A percentile compares a stretch with the other conserved stretches of the same genome.
phyloP scores from a whole-genome alignment of 345 rosid genomes.

The Toxicodendron radicans region DNA sequence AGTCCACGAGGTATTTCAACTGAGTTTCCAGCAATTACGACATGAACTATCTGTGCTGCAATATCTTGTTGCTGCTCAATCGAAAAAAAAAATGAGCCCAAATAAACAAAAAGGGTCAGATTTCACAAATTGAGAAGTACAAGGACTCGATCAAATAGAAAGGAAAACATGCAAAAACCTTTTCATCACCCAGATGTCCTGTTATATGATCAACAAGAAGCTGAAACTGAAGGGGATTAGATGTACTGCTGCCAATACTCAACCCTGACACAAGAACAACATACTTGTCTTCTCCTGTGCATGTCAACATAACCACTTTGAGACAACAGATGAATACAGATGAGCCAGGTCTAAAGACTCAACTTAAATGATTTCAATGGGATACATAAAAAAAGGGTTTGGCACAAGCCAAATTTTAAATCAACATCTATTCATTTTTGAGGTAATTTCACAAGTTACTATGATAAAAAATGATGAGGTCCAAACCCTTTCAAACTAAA shows the following conservation, averaged over 20 bases:
- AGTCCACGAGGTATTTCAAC: slow-evolving; percentile 74
- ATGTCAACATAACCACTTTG: slow-evolving; percentile 21
- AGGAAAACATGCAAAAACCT: slow-evolving; percentile 46
- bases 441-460: no score
- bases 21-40: slow-evolving; percentile 90
- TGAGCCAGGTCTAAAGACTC: neutral
- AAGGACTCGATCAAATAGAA: slow-evolving; percentile 14
- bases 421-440: neutral
- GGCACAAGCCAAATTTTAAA: neutral
- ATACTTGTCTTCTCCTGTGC: slow-evolving; percentile 79
- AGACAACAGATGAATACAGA: slow-evolving; percentile 23
- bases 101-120: slow-evolving; percentile 11
- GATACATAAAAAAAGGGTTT: neutral
- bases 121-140: slow-evolving; percentile 12
- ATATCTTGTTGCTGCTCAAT: slow-evolving; percentile 65
- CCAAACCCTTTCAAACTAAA: no score
- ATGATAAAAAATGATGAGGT: no score
- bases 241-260: slow-evolving; percentile 59
- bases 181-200: slow-evolving; percentile 85
- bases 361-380: neutral
- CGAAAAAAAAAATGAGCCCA: slow-evolving; percentile 1
- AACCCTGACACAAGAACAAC: slow-evolving; percentile 86
- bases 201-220: slow-evolving; percentile 96
- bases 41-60: slow-evolving; percentile 84
- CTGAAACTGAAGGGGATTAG: slow-evolving; percentile 87